Evolutionary conservation across 208 protist genomes (phyloP).

Genomic region (Phytomonas serpens): DNA sequence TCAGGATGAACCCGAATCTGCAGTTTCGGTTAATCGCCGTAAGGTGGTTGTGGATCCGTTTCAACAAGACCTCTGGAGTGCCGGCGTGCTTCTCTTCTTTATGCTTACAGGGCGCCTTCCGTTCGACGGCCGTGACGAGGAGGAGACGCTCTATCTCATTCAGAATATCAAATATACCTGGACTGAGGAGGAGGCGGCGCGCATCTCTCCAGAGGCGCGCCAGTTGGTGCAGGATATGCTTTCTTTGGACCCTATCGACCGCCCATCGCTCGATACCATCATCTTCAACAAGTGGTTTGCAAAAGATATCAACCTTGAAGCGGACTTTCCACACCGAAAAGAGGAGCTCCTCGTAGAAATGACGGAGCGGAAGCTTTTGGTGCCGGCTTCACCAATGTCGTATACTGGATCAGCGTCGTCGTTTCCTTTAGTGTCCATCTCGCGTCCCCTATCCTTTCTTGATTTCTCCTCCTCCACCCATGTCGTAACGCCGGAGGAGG

Average conservation of each 20-base stretch:
- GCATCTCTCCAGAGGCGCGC: conserved; percentile 55
- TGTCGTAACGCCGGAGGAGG: conserved; percentile 53
- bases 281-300: conserved; percentile 82
- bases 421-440: not conserved
- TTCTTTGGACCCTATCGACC: conserved; percentile 66
- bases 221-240: conserved; percentile 72
- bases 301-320: conserved; percentile 33
- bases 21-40: conserved; percentile 11
- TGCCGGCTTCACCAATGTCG: not conserved
- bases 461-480: conserved; percentile 46
- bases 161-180: conserved; percentile 42
- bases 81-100: conserved; percentile 90
- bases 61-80: conserved; percentile 89
- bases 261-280: conserved; percentile 81
- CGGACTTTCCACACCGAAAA: conserved; percentile 62
- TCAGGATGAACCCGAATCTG: not conserved
- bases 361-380: not conserved
- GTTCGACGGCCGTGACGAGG: conserved; percentile 92
- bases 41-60: conserved; percentile 50
- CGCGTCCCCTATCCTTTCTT: conserved; percentile 27
- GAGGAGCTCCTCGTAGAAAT: conserved; percentile 1
- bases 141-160: conserved; percentile 91
- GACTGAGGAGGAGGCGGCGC: conserved; percentile 53
- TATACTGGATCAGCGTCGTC: not conserved
- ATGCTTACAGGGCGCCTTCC: conserved; percentile 95